phyloP scores from a whole-genome alignment of 2,329 filamentous ascomycete genomes.

The Byssothecium circinans region DNA sequence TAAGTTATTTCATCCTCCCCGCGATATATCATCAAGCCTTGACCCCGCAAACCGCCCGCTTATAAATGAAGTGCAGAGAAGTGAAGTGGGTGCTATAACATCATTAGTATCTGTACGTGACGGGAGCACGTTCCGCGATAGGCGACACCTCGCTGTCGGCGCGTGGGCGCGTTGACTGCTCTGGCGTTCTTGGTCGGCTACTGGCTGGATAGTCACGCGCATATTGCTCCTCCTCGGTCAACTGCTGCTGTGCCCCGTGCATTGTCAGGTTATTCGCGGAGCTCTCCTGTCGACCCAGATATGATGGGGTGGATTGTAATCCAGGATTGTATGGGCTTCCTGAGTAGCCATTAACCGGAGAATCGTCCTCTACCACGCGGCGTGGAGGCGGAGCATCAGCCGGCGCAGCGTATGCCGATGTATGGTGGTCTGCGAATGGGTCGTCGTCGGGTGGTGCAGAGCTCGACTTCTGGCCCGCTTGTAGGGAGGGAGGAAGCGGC shows the following conservation, averaged over 20 bases:
- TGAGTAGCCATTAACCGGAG: slow-evolving; percentile 18
- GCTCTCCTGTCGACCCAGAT: slow-evolving; percentile 49
- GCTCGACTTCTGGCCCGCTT: slow-evolving; percentile 18
- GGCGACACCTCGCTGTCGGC: slow-evolving; percentile 37
- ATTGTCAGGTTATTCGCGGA: slow-evolving; percentile 49
- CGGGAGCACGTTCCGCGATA: slow-evolving; percentile 39
- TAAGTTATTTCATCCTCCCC: too few species aligned
- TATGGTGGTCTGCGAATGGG: slow-evolving; percentile 48
- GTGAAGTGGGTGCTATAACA: too few species aligned
- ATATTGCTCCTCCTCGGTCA: slow-evolving; percentile 32
- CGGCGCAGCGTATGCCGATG: slow-evolving; percentile 35
- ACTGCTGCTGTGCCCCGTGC: slow-evolving; percentile 44
- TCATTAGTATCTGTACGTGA: slow-evolving; percentile 42
- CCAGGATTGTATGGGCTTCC: slow-evolving; percentile 35
- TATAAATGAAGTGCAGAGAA: not conserved
- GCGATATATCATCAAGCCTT: too few species aligned
- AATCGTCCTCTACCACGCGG: slow-evolving; percentile 11
- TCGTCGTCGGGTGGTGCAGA: slow-evolving; percentile 30
- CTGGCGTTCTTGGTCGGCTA: slow-evolving; percentile 29
- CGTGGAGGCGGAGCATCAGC: slow-evolving; percentile 23
- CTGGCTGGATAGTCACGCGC: slow-evolving; percentile 22
- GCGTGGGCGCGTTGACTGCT: slow-evolving; percentile 13
- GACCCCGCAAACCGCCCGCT: not conserved
- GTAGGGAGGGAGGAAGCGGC: slow-evolving; percentile 30
- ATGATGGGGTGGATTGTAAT: slow-evolving; percentile 46